A percentile compares a stretch with the other conserved stretches of the same genome.
phyloP scores from a whole-genome alignment of 1,284 basidiomycete genomes.

The Leccinum subfulvum region DNA sequence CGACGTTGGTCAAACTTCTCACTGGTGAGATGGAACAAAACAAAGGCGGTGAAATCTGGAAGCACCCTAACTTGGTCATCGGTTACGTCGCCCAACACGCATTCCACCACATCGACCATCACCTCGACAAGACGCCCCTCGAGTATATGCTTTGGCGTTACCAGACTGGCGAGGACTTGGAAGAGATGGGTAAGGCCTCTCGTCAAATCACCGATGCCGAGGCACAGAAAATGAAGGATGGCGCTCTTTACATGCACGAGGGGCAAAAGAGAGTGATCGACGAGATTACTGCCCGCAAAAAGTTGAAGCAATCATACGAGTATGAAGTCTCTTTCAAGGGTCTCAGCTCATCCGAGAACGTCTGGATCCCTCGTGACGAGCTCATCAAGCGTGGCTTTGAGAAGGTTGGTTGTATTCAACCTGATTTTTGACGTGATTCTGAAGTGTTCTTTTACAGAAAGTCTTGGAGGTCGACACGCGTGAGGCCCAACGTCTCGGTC shows the following conservation, averaged over 20 bases:
- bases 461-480: conserved; percentile 96
- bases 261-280: conserved; percentile 95
- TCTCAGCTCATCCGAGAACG: conserved; percentile 91
- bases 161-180: conserved; percentile 97
- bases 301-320: conserved; percentile 98
- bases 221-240: conserved; percentile 95
- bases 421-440: neutral
- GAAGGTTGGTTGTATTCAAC: conserved; percentile 54
- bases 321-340: conserved; percentile 96
- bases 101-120: conserved; percentile 98
- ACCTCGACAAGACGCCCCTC: conserved; percentile 96
- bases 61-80: conserved; percentile 96
- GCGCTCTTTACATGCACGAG: conserved; percentile 81
- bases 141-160: conserved; percentile 99
- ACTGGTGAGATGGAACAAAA: conserved; percentile 97
- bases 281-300: conserved; percentile 90
- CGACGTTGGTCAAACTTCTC: conserved; percentile 97
- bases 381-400: conserved; percentile 97
- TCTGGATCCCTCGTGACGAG: conserved; percentile 95
- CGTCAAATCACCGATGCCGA: conserved; percentile 89
- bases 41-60: conserved; percentile 96
- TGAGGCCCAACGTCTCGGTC: conserved; percentile 94
- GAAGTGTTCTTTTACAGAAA: conserved; percentile 52
- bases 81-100: conserved; percentile 68
- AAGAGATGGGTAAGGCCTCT: conserved; percentile 91